These are phyloP conservation scores for Chaetothyriales sp. DNA, from an alignment of 2,329 filamentous ascomycete genomes.

Conservation along the genomic window DNA sequence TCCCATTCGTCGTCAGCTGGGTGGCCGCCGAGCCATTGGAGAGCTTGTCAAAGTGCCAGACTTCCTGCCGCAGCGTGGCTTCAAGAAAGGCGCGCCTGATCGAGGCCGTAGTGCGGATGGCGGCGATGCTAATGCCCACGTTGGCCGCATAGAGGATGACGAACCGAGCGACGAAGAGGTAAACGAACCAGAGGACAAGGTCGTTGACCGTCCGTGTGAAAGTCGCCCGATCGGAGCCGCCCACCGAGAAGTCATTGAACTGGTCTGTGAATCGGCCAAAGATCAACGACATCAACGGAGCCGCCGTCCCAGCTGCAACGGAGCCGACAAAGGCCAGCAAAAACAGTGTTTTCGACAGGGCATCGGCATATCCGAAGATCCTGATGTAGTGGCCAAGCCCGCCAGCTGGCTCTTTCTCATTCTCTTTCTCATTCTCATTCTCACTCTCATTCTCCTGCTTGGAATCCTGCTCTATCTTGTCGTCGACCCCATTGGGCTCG, in stretches of 20 bases:
- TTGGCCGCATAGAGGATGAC: conserved; percentile 22
- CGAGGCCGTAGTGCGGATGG: conserved; percentile 15
- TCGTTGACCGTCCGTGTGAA: conserved; percentile 11
- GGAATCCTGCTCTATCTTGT: neutral
- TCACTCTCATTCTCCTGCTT: conserved; percentile 4
- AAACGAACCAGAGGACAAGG: conserved; percentile 23
- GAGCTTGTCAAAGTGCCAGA: conserved; percentile 20
- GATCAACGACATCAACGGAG: conserved; percentile 26
- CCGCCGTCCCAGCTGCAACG: conserved; percentile 17
- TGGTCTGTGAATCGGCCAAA: conserved; percentile 21
- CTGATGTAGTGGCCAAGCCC: conserved; percentile 10
- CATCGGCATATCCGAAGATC: conserved; percentile 15
- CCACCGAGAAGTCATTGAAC: conserved; percentile 18
- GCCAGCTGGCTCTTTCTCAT: conserved; percentile 8
- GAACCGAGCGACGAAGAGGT: conserved; percentile 24
- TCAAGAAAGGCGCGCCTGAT: conserved; percentile 17
- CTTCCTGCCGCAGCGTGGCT: conserved; percentile 20
- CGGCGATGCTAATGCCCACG: conserved; percentile 16
- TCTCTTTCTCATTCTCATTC: conserved; percentile 3
- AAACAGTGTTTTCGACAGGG: conserved; percentile 14
- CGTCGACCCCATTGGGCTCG: neutral
- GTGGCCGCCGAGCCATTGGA: conserved; percentile 19
- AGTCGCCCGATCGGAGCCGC: conserved; percentile 8
- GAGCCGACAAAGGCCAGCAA: conserved; percentile 10
- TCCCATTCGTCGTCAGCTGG: conserved; percentile 21